Percentiles rank a stretch among this genome's conserved stretches.
phyloP scores from a whole-genome alignment of 495 filamentous ascomycete genomes.

The Tirmania nivea region DNA sequence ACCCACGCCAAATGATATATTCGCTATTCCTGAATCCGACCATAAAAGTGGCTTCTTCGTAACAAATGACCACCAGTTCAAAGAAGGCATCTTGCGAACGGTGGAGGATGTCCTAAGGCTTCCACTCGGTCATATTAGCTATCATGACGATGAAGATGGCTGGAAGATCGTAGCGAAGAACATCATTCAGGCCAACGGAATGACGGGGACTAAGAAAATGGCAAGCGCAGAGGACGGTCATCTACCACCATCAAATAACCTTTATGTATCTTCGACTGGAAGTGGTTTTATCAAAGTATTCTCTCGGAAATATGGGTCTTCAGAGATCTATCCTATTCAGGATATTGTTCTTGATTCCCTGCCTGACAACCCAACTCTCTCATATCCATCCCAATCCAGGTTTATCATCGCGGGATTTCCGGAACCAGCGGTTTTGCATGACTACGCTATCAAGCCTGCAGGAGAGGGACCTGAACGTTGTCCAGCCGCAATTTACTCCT shows the following conservation, averaged over 20 bases:
- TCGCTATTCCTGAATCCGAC: constrained; percentile 11
- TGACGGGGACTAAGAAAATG: constrained; percentile 6
- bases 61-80: constrained; percentile 10
- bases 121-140: constrained; percentile 7
- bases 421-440: neutral
- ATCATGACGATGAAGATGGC: constrained; percentile 2
- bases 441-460: neutral
- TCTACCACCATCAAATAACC: neutral
- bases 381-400: constrained; percentile 1
- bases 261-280: constrained; percentile 8
- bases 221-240: neutral
- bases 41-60: constrained; percentile 7
- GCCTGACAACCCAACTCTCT: constrained; percentile 9
- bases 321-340: constrained; percentile 7
- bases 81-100: neutral
- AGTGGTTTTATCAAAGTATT: constrained; percentile 7
- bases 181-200: constrained; percentile 9
- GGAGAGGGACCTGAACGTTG: constrained; percentile 23
- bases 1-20: constrained; percentile 9
- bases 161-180: constrained; percentile 7
- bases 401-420: constrained; percentile 9
- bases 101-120: constrained; percentile 7
- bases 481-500: constrained; percentile 30
- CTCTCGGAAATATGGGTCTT: constrained; percentile 1
- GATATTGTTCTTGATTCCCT: constrained; percentile 4